phyloP scores from a whole-genome alignment of 208 protist species.

The Phytomonas sp. region DNA sequence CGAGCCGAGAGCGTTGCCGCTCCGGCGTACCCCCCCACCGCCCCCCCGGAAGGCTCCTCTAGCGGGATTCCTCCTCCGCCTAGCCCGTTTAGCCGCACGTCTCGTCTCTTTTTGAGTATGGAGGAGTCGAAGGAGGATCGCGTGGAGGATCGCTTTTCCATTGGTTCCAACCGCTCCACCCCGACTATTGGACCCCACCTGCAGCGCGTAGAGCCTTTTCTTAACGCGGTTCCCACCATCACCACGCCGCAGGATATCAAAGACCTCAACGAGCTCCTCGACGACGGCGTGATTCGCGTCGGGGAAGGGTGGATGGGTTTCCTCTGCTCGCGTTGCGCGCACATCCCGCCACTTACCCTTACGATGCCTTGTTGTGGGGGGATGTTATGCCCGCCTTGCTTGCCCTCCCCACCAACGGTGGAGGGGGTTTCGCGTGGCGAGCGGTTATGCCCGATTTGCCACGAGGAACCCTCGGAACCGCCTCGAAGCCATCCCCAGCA shows the following conservation, averaged over 20 bases:
- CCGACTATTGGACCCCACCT: too few species aligned
- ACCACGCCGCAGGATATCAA: constrained; percentile 37
- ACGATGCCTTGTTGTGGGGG: constrained; percentile 81
- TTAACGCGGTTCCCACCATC: constrained; percentile 19
- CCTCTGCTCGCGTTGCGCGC: constrained; percentile 47
- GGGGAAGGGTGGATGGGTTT: constrained; percentile 19
- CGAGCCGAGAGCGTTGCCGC: background rate
- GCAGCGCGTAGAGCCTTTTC: too few species aligned
- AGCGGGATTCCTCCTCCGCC: too few species aligned
- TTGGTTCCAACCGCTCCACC: too few species aligned
- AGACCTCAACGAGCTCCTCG: constrained; percentile 56
- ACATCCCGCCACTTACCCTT: constrained; percentile 41
- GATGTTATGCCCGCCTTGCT: constrained; percentile 51
- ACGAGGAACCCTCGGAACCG: constrained; percentile 50
- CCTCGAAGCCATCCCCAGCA: constrained; percentile 37
- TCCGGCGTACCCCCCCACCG: background rate
- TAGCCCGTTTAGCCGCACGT: too few species aligned
- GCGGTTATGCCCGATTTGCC: constrained; percentile 44
- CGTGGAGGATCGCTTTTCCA: too few species aligned
- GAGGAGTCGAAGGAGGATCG: too few species aligned
- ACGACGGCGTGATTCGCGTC: constrained; percentile 32
- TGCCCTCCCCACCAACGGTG: constrained; percentile 36
- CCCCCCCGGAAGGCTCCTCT: too few species aligned
- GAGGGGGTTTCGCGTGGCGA: constrained; percentile 24
- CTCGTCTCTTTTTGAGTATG: too few species aligned